Conservation (phyloP, 2,329 filamentous ascomycete genomes). For the Dothistroma pini region DNA sequence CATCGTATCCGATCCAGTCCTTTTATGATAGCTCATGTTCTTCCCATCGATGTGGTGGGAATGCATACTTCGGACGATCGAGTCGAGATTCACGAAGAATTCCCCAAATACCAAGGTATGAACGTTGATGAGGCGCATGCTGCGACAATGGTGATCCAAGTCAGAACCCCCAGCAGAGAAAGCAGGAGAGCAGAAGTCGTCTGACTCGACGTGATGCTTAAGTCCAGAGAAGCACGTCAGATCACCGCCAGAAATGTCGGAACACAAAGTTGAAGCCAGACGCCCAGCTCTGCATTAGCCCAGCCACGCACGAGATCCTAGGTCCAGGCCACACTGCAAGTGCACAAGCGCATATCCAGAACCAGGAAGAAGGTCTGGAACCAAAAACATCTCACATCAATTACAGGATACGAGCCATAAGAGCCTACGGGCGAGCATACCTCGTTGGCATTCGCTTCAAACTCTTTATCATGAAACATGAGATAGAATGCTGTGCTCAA, state of each 20-base stretch:
- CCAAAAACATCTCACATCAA: not conserved
- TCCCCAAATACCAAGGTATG: not conserved
- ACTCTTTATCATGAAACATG: not conserved
- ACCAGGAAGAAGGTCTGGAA: too few relatives aligned
- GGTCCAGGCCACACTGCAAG: too few relatives aligned
- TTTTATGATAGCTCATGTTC: constrained; percentile 5
- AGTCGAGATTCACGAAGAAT: not conserved
- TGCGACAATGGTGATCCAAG: not conserved
- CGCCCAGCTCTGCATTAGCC: too few relatives aligned
- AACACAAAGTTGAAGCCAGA: too few relatives aligned
- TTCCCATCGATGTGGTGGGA: constrained; percentile 8
- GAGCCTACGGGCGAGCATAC: not conserved
- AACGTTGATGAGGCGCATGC: constrained; percentile 5
- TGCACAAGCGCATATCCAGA: too few relatives aligned
- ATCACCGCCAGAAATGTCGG: too few relatives aligned
- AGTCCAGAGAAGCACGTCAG: not conserved
- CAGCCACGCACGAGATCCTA: too few relatives aligned
- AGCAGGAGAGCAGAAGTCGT: not conserved
- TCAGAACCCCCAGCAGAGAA: not conserved
- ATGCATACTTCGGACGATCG: not conserved
- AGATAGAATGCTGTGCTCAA: not conserved
- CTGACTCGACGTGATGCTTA: not conserved
- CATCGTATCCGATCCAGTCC: not conserved
- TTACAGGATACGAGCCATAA: not conserved
- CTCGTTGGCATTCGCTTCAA: not conserved